A percentile compares a stretch with the other conserved stretches of the same genome.
Evolutionary conservation across 164 flowering plant species (phyloP).

Genomic region (Vitis labrusca): DNA sequence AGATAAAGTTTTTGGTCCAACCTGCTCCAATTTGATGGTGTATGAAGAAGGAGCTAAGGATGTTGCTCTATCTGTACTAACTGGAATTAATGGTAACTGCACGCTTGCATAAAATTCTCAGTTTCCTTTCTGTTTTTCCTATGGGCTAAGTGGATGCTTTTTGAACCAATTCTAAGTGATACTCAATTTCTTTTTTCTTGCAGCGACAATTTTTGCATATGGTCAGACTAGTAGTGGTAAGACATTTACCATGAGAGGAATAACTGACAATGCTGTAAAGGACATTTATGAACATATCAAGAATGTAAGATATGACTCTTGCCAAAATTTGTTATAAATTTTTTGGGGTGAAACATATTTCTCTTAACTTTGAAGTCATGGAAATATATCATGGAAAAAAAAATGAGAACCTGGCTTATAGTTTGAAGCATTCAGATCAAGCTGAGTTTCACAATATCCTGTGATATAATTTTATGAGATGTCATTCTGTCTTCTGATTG

Average conservation of each 20-base stretch:
- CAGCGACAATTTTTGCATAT: constrained; percentile 90
- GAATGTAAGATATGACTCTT: constrained; percentile 38
- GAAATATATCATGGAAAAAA: not conserved
- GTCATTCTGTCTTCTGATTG: not conserved
- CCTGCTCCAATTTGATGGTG: constrained; percentile 51
- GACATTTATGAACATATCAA: constrained; percentile 71
- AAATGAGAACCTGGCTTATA: not conserved
- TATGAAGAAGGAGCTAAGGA: constrained; percentile 86
- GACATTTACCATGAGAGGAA: constrained; percentile 89
- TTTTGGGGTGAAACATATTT: constrained; percentile 7
- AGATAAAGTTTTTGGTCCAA: constrained; percentile 76
- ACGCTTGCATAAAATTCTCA: not conserved
- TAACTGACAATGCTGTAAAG: constrained; percentile 61
- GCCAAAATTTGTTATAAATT: not conserved
- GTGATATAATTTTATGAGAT: not conserved
- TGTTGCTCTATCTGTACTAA: constrained; percentile 76
- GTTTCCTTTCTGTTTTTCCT: not conserved
- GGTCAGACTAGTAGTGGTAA: constrained; percentile 94
- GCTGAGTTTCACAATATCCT: not conserved
- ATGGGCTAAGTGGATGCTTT: not conserved
- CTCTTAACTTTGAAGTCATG: not conserved
- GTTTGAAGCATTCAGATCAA: not conserved
- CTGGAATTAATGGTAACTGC: constrained; percentile 71
- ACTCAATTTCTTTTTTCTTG: constrained; percentile 9
- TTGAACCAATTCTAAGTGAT: not conserved